These are phyloP conservation scores for Camelina neglecta DNA, from an alignment of 345 rosid genomes.

Conservation along the genomic window DNA sequence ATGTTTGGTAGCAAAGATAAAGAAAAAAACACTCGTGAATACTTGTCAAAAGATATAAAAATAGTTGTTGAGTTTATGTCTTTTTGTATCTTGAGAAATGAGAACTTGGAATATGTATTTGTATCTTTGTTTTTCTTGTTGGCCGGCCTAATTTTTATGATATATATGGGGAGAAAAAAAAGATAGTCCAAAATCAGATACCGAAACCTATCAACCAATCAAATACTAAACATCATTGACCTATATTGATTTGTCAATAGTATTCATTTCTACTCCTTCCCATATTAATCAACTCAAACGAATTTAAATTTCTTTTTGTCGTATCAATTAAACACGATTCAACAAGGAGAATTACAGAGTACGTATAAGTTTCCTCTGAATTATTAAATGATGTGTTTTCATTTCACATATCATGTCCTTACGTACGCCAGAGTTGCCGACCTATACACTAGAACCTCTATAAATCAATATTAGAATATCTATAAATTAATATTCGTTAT, in stretches of 20 bases:
- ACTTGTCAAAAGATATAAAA: background rate
- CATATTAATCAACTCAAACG: background rate
- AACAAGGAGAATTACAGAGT: background rate
- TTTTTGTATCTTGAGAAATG: background rate
- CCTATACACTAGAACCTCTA: background rate
- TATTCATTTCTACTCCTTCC: background rate
- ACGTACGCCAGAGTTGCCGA: slow-evolving; percentile 20
- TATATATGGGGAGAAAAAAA: background rate
- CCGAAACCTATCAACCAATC: background rate
- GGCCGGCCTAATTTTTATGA: background rate
- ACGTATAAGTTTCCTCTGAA: background rate
- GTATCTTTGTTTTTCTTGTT: background rate
- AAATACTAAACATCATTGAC: background rate
- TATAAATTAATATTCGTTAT: no score
- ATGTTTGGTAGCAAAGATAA: no score
- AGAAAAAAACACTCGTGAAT: background rate
- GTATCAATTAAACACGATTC: background rate
- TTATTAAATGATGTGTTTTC: slow-evolving; percentile 2
- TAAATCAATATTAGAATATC: no score
- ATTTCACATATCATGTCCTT: slow-evolving; percentile 12
- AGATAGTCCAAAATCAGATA: background rate
- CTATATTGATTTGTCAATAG: background rate
- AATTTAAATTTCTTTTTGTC: background rate
- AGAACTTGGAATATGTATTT: background rate
- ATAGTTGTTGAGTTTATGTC: background rate